Conservation (phyloP, 208 protist genomes). For the Strigomonas culicis region DNA sequence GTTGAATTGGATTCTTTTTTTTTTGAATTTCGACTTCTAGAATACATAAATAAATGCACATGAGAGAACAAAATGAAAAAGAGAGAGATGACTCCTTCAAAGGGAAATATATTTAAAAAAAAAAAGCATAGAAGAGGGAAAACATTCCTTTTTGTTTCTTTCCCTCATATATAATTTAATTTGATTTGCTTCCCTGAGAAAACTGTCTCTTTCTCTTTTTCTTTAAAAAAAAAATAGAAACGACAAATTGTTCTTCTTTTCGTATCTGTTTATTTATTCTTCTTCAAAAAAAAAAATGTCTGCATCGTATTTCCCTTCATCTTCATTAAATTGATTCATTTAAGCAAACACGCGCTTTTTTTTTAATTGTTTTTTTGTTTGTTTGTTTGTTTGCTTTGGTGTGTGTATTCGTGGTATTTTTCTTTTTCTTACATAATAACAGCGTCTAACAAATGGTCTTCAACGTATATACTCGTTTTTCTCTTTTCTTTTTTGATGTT, state of each 20-base stretch:
- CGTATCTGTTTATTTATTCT: not conserved
- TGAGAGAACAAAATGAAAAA: not conserved
- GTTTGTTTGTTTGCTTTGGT: not conserved
- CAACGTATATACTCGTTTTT: not conserved
- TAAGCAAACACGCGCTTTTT: not conserved
- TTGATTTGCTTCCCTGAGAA: not conserved
- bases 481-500: not conserved
- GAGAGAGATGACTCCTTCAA: not conserved
- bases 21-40: not conserved
- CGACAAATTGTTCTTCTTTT: conserved; percentile 6
- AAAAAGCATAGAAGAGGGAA: not conserved
- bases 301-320: too few species aligned
- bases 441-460: not conserved
- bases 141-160: not conserved
- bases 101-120: not conserved
- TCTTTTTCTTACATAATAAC: conserved; percentile 8
- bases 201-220: conserved; percentile 3
- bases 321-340: not conserved
- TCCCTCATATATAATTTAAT: too few species aligned
- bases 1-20: conserved; percentile 6
- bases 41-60: not conserved
- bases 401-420: not conserved
- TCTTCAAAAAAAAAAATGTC: not conserved
- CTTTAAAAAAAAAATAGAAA: not conserved
- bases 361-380: conserved; percentile 7